Evolutionary conservation across 202 grass and related monocot species (phyloP).

Genomic region (Setaria viridis): DNA sequence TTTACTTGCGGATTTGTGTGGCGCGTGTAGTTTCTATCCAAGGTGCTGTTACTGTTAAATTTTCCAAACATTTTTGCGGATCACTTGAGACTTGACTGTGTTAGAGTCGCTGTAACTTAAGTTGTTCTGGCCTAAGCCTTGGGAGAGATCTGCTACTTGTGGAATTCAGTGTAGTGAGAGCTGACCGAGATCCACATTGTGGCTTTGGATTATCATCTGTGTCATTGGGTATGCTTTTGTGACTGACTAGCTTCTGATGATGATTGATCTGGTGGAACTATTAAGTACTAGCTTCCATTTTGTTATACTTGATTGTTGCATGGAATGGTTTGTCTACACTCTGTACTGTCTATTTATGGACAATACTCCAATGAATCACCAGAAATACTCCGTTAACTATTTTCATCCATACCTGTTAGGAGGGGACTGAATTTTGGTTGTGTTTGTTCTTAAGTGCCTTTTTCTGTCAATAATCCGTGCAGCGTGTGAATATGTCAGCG

Average conservation of each 20-base stretch:
- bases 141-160: background rate
- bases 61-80: background rate
- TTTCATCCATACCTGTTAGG: background rate
- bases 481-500: slow-evolving; percentile 71
- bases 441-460: slow-evolving; percentile 24
- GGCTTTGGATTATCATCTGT: background rate
- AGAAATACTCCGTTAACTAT: background rate
- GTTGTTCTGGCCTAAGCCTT: background rate
- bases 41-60: background rate
- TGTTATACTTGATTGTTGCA: background rate
- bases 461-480: slow-evolving; percentile 14
- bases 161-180: background rate
- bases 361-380: slow-evolving; percentile 4
- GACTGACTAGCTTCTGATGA: background rate
- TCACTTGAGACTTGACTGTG: background rate
- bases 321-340: background rate
- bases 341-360: background rate
- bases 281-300: background rate
- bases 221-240: background rate
- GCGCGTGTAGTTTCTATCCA: background rate
- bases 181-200: background rate
- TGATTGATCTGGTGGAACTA: background rate
- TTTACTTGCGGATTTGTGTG: background rate
- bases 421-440: background rate
- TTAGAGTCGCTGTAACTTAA: background rate